Conservation (phyloP, 305 asterid genomes). For the Euphrasia arctica region DNA sequence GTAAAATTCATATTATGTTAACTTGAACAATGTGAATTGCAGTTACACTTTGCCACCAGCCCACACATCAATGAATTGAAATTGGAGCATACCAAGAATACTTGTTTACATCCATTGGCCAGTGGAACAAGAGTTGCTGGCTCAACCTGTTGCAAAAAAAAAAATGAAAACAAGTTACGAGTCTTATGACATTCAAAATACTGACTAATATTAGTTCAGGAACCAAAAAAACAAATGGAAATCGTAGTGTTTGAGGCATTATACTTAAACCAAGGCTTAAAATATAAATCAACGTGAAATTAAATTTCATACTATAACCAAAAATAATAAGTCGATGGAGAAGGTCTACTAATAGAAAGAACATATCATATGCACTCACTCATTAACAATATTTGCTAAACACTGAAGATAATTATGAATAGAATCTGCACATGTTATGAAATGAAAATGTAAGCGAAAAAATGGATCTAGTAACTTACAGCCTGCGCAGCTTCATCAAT, state of each 20-base stretch:
- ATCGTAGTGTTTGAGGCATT: slow-evolving; percentile 4
- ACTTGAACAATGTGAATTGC: too few species aligned
- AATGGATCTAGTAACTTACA: slow-evolving; percentile 45
- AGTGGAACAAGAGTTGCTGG: slow-evolving; percentile 91
- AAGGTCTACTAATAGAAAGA: slow-evolving; percentile 3
- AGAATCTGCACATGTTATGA: slow-evolving; percentile 8
- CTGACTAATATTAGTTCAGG: slow-evolving; percentile 14
- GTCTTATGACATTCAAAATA: slow-evolving; percentile 15
- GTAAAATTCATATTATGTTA: slow-evolving; percentile 15
- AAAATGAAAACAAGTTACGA: slow-evolving; percentile 15
- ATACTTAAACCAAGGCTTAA: slow-evolving; percentile 11
- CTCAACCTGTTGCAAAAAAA: slow-evolving; percentile 64
- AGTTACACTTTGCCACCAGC: slow-evolving; percentile 9
- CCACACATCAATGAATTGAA: slow-evolving; percentile 22
- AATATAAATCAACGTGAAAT: slow-evolving; percentile 1
- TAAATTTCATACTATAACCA: background rate
- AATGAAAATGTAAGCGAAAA: slow-evolving; percentile 4
- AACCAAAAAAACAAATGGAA: slow-evolving; percentile 11
- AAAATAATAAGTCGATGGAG: background rate
- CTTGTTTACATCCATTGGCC: slow-evolving; percentile 98
- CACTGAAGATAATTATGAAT: background rate
- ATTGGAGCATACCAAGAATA: slow-evolving; percentile 66
- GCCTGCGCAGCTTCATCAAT: slow-evolving; percentile 99
- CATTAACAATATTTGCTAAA: background rate
- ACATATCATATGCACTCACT: slow-evolving; percentile 3